Base-by-base conservation (phyloP, 1,284 basidiomycete genomes). In the Sporisorium graminicola region DNA sequence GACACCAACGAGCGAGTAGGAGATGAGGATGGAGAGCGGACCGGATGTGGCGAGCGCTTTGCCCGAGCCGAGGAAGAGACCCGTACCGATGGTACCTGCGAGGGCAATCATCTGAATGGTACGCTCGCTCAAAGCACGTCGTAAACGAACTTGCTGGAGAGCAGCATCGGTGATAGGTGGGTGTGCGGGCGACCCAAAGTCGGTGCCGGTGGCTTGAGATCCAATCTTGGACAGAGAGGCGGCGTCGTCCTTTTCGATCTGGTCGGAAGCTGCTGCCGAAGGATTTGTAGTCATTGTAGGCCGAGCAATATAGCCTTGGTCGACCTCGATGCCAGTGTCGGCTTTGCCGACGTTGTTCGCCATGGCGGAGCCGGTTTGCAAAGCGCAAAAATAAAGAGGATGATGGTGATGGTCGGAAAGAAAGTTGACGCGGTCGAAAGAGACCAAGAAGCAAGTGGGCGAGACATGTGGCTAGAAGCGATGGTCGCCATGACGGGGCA, bases 41-140 rank as follows among this genome's bases (percentile, higher is more conserved):
- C 89, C 89, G 58, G 88, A 88, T 3, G 64, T 84, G 9, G 76
- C 66, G 13, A 89, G 86, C 13, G 88, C 87, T 27, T 76, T 71
- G 27, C 88, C 88, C 9, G 87, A 86, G 65, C 88, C 88, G 59
- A 89, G 84, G 67, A 82, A 85, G 16, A 86, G 74, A 85, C 88
- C 88, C 26, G 88, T 88, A 40, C 88, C 88, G 72, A 89, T 89
- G 26, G 86, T 86, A n/a, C 88, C 88, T 22, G 88, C 88, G 33
- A 89, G 86, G 1, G 88, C 88, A 56, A 89, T 88, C 87, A 88
- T 80, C 63, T 83, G 81, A 44, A 83, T 78, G 52, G 80, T 81
- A 13, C 82, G 76, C 59, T 68, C 71, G 5, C 70, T 43, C 27
- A 84, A 62, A 6, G 63, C 74, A 18, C 82, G 74, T 42, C 81